phyloP scores from a whole-genome alignment of 371 early-diverging fungal species.

The Mortierella sp. region DNA sequence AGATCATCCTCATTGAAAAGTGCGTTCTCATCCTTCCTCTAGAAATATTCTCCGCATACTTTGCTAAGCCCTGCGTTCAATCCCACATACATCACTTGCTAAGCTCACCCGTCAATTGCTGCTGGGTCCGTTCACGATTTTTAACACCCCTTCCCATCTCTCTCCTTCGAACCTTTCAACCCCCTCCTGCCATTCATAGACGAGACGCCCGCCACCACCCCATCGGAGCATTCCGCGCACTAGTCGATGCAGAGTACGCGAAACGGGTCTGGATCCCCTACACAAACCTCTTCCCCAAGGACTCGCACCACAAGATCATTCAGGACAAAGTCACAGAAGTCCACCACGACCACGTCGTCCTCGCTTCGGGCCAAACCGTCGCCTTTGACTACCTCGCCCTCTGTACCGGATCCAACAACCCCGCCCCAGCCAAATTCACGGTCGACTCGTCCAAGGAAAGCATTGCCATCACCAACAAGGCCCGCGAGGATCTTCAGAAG shows the following conservation, averaged over 20 bases:
- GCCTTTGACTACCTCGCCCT: conserved; percentile 79
- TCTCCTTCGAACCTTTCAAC: neutral
- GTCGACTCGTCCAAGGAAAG: conserved; percentile 50
- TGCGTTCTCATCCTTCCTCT: neutral
- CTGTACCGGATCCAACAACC: conserved; percentile 77
- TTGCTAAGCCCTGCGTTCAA: neutral
- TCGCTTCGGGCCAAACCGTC: conserved; percentile 63
- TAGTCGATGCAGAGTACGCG: conserved; percentile 62
- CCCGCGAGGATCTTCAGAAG: conserved; percentile 65
- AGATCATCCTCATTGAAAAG: conserved; percentile 68
- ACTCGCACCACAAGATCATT: conserved; percentile 59
- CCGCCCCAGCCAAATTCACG: conserved; percentile 45
- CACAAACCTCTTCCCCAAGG: conserved; percentile 60
- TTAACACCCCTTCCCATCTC: neutral
- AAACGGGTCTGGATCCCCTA: conserved; percentile 69
- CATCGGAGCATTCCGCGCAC: conserved; percentile 63
- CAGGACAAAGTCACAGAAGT: conserved; percentile 61
- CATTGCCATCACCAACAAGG: conserved; percentile 34
- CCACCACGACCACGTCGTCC: conserved; percentile 59
- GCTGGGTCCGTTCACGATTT: neutral
- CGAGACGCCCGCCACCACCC: conserved; percentile 64
- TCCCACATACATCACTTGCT: too few relatives aligned
- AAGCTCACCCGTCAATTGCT: neutral
- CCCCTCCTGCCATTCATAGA: neutral
- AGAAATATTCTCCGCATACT: neutral